Evolutionary conservation across 371 early-diverging fungal genomes (phyloP).

Genomic region (Circinella minor): DNA sequence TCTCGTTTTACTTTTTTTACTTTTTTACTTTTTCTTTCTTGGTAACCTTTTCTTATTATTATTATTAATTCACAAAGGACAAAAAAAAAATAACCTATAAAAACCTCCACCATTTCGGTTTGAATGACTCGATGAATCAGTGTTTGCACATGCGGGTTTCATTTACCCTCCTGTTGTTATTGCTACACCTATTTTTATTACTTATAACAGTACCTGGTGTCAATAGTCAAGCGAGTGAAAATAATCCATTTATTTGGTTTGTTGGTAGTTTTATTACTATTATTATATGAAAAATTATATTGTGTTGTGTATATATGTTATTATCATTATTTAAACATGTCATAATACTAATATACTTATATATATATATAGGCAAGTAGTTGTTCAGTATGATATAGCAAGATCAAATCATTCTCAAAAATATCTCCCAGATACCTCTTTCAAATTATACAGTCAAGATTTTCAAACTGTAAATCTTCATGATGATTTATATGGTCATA

Average conservation of each 20-base stretch:
- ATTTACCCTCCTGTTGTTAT: neutral
- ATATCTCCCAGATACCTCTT: slow-evolving; percentile 21
- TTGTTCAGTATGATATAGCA: slow-evolving; percentile 17
- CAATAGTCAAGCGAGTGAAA: slow-evolving; percentile 10
- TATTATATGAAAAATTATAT: too few species aligned
- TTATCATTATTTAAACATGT: too few species aligned
- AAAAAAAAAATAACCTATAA: neutral
- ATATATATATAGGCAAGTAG: slow-evolving; percentile 10
- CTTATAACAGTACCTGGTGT: neutral
- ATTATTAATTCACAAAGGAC: neutral
- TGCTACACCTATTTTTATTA: neutral
- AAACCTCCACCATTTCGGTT: neutral
- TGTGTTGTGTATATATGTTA: too few species aligned
- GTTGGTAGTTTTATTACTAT: neutral
- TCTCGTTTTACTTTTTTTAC: neutral
- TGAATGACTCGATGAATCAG: slow-evolving; percentile 15
- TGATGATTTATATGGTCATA: slow-evolving; percentile 35
- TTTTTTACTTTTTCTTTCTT: slow-evolving; percentile 6
- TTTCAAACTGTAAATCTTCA: slow-evolving; percentile 40
- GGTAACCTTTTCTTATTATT: neutral
- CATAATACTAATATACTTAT: too few species aligned
- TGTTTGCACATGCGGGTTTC: neutral
- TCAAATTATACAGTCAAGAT: slow-evolving; percentile 40
- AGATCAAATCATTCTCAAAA: slow-evolving; percentile 8
- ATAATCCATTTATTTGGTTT: slow-evolving; percentile 20